Conservation (phyloP, 768 basidiomycete species). For the Rhodotorula diobovata region DNA sequence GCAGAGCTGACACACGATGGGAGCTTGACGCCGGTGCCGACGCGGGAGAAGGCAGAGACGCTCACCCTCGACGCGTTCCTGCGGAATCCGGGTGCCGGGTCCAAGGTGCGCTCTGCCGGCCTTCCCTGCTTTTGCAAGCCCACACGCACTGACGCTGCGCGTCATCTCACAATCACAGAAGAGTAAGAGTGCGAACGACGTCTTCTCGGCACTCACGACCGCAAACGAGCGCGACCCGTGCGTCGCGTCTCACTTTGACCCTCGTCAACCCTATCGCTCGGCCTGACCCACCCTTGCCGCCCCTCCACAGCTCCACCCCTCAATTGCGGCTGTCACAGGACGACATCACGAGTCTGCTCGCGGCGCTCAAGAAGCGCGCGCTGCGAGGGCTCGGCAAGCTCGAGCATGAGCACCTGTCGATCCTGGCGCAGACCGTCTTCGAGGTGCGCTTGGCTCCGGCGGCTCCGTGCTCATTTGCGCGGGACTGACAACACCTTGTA, state of each 20-base stretch:
- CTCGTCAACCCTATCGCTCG: no score
- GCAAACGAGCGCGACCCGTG: not conserved
- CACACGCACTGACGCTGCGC: not conserved
- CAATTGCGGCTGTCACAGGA: not conserved
- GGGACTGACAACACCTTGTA: no score
- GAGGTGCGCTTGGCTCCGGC: conserved; percentile 53
- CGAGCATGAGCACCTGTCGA: conserved; percentile 76
- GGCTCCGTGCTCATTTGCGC: not conserved
- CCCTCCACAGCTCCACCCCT: not conserved
- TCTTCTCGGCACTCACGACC: conserved; percentile 14
- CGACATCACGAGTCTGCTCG: conserved; percentile 54
- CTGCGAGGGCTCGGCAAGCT: conserved; percentile 68
- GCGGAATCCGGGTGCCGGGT: not conserved
- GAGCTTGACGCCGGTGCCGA: conserved; percentile 12
- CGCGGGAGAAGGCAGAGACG: not conserved
- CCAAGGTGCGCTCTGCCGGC: not conserved
- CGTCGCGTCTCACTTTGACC: not conserved
- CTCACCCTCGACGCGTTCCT: conserved; percentile 10
- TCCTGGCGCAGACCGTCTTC: conserved; percentile 77
- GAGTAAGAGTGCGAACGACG: not conserved
- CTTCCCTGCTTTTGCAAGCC: not conserved
- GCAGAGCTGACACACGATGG: conserved; percentile 49
- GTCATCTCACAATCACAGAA: no score
- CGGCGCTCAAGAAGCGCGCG: conserved; percentile 60
- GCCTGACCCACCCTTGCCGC: not conserved